Evolutionary conservation across 164 flowering plant species (phyloP), one percentile per base, ranked within the genome.

Genomic region (Cinnamomum micranthum): DNA sequence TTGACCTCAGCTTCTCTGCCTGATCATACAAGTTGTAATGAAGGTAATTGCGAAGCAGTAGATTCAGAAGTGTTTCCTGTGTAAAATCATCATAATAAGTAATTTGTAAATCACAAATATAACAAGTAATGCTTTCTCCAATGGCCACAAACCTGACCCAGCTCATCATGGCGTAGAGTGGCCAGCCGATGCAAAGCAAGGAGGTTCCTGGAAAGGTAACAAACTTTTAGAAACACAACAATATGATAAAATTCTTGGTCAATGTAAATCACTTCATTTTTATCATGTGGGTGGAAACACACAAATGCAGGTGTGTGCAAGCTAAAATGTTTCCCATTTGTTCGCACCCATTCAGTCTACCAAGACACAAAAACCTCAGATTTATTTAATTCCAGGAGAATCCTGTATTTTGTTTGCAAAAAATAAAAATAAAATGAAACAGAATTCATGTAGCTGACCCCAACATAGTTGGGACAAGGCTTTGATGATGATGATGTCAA

Each of bases 21-120:
- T 92, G 97, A 78, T 95, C 98, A 86, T 92, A 95, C 25, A 95
- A 84, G 73, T 95, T 95, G 80, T 95, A 95, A 50, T 95, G 98
- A 24, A 95, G 89, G 81, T 95, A 95, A 81, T 95, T 95, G 75
- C 97, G 94, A 73, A 95, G 88, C 13, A 92, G 82, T 74, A 92
- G 86, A 77, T 92, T 92, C 58, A 91, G 86, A 79, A 92, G 92
- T 20, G 95, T 92, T 86, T 92, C 97, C 95, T 94, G 60, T 3
- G 60, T 14, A 55, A 55, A 14, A 55, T 14, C 17, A 66, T 31
- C 6, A 28, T 66, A 4, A 13, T 31, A 28, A 31, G 69, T 13
- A 31, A 19, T 35, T 66, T 66, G 28, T 64, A 24, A 12, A 67
- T 33, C 20, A n/a, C 17, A 55, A 55, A 19, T 41, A 67, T 35